phyloP scores from a whole-genome alignment of 2,329 filamentous ascomycete genomes.

The Pseudogymnoascus sp. region DNA sequence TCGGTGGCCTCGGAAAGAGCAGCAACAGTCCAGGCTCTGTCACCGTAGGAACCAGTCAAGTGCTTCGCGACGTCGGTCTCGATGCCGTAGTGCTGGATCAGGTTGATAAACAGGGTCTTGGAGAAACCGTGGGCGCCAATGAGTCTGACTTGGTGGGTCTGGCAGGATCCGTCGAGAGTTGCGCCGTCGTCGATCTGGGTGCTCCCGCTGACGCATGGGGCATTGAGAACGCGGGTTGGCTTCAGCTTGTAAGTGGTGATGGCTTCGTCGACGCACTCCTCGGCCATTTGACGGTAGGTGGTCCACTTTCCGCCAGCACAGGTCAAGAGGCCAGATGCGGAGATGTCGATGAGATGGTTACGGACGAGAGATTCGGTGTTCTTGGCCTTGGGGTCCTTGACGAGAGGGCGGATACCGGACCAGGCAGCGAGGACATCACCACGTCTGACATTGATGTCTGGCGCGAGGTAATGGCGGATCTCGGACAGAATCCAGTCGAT shows the following conservation, averaged over 20 bases:
- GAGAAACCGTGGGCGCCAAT: slow-evolving; percentile 76
- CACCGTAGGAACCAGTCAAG: slow-evolving; percentile 74
- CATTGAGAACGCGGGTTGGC: slow-evolving; percentile 43
- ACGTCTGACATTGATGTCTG: slow-evolving; percentile 71
- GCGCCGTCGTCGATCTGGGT: slow-evolving; percentile 61
- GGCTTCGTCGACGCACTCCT: slow-evolving; percentile 73
- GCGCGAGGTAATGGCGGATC: slow-evolving; percentile 67
- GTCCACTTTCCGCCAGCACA: slow-evolving; percentile 85
- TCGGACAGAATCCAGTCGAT: slow-evolving; percentile 78
- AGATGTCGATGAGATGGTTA: slow-evolving; percentile 70
- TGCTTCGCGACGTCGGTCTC: slow-evolving; percentile 86
- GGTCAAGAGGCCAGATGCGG: slow-evolving; percentile 65
- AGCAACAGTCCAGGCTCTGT: slow-evolving; percentile 81
- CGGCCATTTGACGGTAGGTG: slow-evolving; percentile 81
- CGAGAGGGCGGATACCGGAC: slow-evolving; percentile 74
- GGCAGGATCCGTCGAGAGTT: slow-evolving; percentile 60
- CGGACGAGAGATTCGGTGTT: slow-evolving; percentile 78
- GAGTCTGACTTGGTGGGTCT: slow-evolving; percentile 70
- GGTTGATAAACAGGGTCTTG: slow-evolving; percentile 82
- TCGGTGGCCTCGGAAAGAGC: slow-evolving; percentile 67
- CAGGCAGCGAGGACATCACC: slow-evolving; percentile 77
- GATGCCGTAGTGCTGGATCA: slow-evolving; percentile 82
- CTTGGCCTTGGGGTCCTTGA: slow-evolving; percentile 71
- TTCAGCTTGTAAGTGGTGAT: slow-evolving; percentile 57
- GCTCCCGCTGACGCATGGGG: slow-evolving; percentile 59